Percentiles rank a stretch among this genome's conserved stretches.
These are phyloP conservation scores for Coniosporium apollinis DNA, from an alignment of 495 filamentous ascomycete species.

Conservation along the genomic window DNA sequence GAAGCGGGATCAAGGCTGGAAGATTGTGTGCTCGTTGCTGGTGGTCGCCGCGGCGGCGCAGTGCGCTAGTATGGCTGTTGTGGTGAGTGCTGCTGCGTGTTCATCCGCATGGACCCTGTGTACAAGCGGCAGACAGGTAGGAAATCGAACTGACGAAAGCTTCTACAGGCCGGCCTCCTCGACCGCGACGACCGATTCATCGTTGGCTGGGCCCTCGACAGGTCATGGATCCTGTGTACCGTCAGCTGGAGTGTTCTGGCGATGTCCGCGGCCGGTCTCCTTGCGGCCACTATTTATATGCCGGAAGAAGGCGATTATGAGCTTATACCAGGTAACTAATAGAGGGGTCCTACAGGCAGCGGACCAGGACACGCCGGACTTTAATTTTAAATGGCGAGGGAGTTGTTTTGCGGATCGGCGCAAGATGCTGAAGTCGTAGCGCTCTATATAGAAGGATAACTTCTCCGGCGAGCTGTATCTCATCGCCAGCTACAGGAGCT, in stretches of 20 bases:
- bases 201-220: conserved; percentile 67
- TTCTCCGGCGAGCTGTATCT: too few relatives aligned
- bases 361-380: too few relatives aligned
- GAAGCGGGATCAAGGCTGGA: conserved; percentile 64
- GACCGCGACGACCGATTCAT: conserved; percentile 77
- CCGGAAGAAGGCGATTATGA: conserved; percentile 80
- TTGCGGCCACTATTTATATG: conserved; percentile 45
- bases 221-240: conserved; percentile 61
- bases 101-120: conserved; percentile 16
- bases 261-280: conserved; percentile 42
- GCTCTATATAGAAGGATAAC: too few relatives aligned
- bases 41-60: conserved; percentile 42
- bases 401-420: too few relatives aligned
- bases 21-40: conserved; percentile 47
- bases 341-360: too few relatives aligned
- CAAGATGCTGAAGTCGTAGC: too few relatives aligned
- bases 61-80: conserved; percentile 54
- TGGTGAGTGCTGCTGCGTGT: too few relatives aligned
- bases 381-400: too few relatives aligned
- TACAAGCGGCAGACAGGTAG: conserved; percentile 2
- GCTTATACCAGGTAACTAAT: conserved; percentile 34
- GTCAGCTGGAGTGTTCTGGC: conserved; percentile 51
- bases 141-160: conserved; percentile 1
- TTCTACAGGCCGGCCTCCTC: conserved; percentile 55
- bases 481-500: too few relatives aligned